Conservation (phyloP, 331 rosid genomes). For the Rhamnella rubrinervis region DNA sequence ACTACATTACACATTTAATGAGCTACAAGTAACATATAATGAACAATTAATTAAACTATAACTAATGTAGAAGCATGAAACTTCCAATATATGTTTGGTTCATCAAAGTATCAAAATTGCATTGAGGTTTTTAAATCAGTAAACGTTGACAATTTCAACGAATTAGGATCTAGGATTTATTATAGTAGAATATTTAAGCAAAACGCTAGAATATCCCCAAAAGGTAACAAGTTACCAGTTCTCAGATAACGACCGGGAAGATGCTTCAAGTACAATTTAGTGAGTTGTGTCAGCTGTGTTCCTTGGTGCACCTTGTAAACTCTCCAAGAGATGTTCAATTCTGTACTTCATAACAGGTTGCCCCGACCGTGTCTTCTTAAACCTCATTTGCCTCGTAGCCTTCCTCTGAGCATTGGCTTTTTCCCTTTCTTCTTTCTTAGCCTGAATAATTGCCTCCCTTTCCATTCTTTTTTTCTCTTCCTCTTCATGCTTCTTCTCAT, state of each 20-base stretch:
- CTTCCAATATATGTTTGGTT: too few relatives aligned
- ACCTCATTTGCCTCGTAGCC: slow-evolving; percentile 51
- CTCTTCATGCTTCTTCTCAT: slow-evolving; percentile 56
- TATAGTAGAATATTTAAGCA: background rate
- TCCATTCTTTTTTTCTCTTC: slow-evolving; percentile 58
- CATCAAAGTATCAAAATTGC: too few relatives aligned
- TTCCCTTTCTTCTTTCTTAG: slow-evolving; percentile 53
- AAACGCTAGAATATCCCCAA: background rate
- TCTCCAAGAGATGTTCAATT: slow-evolving; percentile 73
- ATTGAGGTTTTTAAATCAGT: too few relatives aligned
- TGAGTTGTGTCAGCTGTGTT: slow-evolving; percentile 8
- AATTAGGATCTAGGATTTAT: too few relatives aligned
- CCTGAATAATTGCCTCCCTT: slow-evolving; percentile 51
- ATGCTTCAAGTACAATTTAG: background rate
- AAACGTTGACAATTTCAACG: too few relatives aligned
- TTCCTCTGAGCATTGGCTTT: slow-evolving; percentile 63
- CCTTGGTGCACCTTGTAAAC: slow-evolving; percentile 45
- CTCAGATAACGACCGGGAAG: background rate
- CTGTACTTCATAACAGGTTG: slow-evolving; percentile 87
- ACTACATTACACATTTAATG: too few relatives aligned
- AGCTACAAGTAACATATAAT: too few relatives aligned
- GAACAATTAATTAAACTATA: too few relatives aligned
- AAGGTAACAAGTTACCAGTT: background rate
- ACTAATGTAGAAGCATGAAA: too few relatives aligned
- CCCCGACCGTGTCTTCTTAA: slow-evolving; percentile 63